A percentile compares a stretch with the other conserved stretches of the same genome.
These are phyloP conservation scores for Dalechampia spathulata DNA, from an alignment of 441 rosid genomes.

Conservation along the genomic window DNA sequence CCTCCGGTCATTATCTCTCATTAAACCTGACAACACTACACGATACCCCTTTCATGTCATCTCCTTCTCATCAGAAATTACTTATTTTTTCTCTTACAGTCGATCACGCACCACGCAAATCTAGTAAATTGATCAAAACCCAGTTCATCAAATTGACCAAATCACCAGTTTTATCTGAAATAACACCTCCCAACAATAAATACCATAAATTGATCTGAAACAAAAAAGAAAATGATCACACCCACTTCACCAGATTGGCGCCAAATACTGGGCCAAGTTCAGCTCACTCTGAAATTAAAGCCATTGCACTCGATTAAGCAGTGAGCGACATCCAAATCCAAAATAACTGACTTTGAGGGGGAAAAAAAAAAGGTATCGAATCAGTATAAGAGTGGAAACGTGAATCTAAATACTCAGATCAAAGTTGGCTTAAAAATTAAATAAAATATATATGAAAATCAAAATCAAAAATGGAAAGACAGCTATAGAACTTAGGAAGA, in stretches of 20 bases:
- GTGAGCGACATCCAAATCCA: too few relatives aligned
- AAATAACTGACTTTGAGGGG: too few relatives aligned
- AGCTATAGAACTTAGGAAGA: constrained; percentile 2
- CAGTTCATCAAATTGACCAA: constrained; percentile 16
- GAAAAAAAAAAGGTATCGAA: too few relatives aligned
- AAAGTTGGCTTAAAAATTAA: neutral
- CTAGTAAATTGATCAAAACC: constrained; percentile 2
- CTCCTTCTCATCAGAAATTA: constrained; percentile 8
- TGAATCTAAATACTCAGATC: constrained; percentile 12
- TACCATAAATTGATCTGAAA: neutral
- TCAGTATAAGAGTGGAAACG: neutral
- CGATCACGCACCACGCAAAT: too few relatives aligned
- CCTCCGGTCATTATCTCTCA: constrained; percentile 63
- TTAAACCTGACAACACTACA: constrained; percentile 17
- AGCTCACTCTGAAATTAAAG: too few relatives aligned
- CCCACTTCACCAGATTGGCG: constrained; percentile 21
- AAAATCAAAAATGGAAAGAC: too few relatives aligned
- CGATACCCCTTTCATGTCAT: constrained; percentile 45
- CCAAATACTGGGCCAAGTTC: constrained; percentile 16
- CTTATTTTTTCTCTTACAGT: too few relatives aligned
- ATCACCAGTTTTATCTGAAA: neutral
- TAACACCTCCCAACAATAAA: neutral
- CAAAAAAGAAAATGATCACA: constrained; percentile 1
- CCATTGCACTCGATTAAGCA: too few relatives aligned
- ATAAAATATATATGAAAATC: neutral